phyloP scores from a whole-genome alignment of 768 basidiomycete genomes.

The Amanita subjunquillea region DNA sequence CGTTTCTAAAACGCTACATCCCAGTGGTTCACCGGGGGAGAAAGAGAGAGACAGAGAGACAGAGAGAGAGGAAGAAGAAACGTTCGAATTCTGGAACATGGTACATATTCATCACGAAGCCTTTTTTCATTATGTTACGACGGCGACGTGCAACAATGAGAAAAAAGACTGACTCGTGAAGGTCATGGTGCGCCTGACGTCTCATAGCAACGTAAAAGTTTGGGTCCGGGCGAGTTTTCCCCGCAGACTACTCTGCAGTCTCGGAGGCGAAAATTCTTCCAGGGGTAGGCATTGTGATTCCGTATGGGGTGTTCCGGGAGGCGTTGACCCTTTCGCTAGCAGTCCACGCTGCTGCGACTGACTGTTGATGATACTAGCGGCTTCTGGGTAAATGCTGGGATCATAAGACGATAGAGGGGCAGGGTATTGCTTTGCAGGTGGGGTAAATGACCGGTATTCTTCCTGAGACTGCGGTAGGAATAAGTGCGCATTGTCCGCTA shows the following conservation, averaged over 20 bases:
- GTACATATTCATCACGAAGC: too few relatives aligned
- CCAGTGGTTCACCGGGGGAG: too few relatives aligned
- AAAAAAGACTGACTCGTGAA: background rate
- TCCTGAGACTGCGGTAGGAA: background rate
- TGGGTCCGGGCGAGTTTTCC: background rate
- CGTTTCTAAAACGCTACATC: too few relatives aligned
- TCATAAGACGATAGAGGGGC: conserved; percentile 25
- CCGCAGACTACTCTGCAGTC: background rate
- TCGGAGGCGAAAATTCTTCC: background rate
- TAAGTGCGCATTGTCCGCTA: background rate
- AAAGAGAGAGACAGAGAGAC: too few relatives aligned
- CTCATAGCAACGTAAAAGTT: background rate
- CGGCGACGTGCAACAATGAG: too few relatives aligned
- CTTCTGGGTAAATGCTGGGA: conserved; percentile 25
- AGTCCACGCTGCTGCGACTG: conserved; percentile 13
- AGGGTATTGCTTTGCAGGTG: conserved; percentile 24
- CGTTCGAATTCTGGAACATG: too few relatives aligned
- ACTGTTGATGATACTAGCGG: conserved; percentile 18
- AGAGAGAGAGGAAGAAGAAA: too few relatives aligned
- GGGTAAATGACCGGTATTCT: background rate
- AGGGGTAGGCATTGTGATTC: background rate
- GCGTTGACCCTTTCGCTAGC: background rate
- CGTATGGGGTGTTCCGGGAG: background rate
- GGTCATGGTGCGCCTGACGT: background rate
- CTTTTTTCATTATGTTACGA: too few relatives aligned